These are phyloP conservation scores for Macadamia integrifolia DNA, from an alignment of 164 flowering plant genomes.

Conservation along the genomic window DNA sequence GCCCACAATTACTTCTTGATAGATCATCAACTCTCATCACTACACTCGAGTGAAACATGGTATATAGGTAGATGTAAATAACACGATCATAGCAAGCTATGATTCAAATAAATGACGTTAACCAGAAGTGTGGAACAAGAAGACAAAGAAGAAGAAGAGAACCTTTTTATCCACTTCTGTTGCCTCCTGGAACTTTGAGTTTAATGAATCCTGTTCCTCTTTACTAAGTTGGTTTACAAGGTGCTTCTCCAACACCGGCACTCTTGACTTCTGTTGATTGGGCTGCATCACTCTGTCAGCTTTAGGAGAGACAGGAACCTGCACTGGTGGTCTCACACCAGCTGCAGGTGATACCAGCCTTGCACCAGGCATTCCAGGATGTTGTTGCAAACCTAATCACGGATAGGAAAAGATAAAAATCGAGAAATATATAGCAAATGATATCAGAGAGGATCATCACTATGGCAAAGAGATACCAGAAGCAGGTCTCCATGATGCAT, in stretches of 20 bases:
- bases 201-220: slow-evolving; percentile 74
- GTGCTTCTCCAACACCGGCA: slow-evolving; percentile 79
- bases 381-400: slow-evolving; percentile 54
- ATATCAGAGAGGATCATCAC: background rate
- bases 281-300: slow-evolving; percentile 34
- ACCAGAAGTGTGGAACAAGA: background rate
- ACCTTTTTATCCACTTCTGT: slow-evolving; percentile 80
- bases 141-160: background rate
- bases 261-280: slow-evolving; percentile 61
- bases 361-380: slow-evolving; percentile 42
- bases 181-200: slow-evolving; percentile 74
- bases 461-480: slow-evolving; percentile 42
- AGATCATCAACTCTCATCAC: too few species aligned
- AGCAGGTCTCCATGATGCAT: slow-evolving; percentile 54
- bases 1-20: too few species aligned
- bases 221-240: slow-evolving; percentile 76
- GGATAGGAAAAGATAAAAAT: slow-evolving; percentile 1
- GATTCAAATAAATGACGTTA: too few species aligned
- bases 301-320: slow-evolving; percentile 26
- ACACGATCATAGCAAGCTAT: too few species aligned
- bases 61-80: too few species aligned
- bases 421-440: slow-evolving; percentile 6
- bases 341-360: slow-evolving; percentile 33
- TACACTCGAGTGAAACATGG: too few species aligned
- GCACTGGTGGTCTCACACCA: slow-evolving; percentile 51